Conservation (phyloP, 176 grass and related monocot species). For the Oryza officinalis region DNA sequence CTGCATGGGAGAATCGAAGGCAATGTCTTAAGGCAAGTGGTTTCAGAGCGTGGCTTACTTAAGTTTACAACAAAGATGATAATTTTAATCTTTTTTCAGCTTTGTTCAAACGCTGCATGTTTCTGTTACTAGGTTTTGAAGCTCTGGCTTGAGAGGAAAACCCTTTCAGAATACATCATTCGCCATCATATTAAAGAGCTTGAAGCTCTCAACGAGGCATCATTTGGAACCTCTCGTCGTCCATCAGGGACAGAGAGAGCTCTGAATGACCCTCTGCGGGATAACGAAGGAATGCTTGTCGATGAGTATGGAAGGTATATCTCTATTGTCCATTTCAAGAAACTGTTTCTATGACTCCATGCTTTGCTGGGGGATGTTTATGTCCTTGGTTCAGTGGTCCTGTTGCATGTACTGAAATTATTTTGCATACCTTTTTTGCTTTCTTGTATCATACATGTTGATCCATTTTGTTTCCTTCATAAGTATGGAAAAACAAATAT, state of each 20-base stretch:
- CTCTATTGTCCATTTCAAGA: constrained; percentile 17
- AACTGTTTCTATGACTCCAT: constrained; percentile 6
- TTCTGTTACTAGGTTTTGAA: constrained; percentile 77
- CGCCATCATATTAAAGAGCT: constrained; percentile 91
- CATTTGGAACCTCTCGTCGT: constrained; percentile 73
- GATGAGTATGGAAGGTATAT: constrained; percentile 96
- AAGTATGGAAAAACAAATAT: background rate
- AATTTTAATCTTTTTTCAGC: constrained; percentile 12
- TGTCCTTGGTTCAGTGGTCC: constrained; percentile 18
- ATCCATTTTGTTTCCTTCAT: background rate
- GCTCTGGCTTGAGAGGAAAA: constrained; percentile 96
- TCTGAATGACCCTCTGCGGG: constrained; percentile 89
- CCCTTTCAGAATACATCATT: constrained; percentile 83
- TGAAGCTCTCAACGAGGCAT: constrained; percentile 74
- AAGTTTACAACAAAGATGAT: constrained; percentile 22
- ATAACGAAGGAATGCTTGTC: constrained; percentile 94
- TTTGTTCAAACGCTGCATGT: constrained; percentile 16
- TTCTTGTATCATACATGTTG: background rate
- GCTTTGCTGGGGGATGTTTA: constrained; percentile 21
- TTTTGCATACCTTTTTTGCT: background rate
- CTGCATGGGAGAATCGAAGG: constrained; percentile 93
- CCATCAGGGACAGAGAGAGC: constrained; percentile 81
- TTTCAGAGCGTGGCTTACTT: constrained; percentile 25
- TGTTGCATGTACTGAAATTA: constrained; percentile 26
- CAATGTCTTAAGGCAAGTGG: constrained; percentile 92